Conservation (phyloP, 148 eudicot species). For the Chenopodium suecicum region DNA sequence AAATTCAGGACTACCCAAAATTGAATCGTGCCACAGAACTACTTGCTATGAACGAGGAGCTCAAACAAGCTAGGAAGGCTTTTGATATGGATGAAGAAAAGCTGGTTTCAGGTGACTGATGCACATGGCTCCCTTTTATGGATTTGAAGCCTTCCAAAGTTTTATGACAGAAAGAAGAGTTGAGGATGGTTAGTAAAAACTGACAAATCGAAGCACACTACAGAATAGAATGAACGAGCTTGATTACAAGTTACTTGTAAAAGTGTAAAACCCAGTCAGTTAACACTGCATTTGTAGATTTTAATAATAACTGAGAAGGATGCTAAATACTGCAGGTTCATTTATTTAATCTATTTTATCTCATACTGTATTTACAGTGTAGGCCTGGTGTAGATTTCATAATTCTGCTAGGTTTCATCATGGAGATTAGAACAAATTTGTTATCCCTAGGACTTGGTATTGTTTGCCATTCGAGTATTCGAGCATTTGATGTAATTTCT, state of each 20-base stretch:
- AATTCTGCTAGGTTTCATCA: too few relatives aligned
- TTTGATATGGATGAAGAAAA: constrained; percentile 93
- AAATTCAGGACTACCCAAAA: constrained; percentile 75
- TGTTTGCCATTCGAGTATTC: too few relatives aligned
- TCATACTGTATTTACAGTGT: not conserved
- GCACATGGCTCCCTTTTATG: not conserved
- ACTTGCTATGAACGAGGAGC: constrained; percentile 91
- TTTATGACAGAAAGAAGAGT: not conserved
- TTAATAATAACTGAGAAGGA: not conserved
- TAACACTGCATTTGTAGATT: not conserved
- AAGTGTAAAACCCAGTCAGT: not conserved
- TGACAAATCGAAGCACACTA: not conserved
- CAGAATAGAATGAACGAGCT: not conserved
- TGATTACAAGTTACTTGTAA: not conserved
- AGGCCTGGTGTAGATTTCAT: not conserved
- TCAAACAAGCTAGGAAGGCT: constrained; percentile 94
- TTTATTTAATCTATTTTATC: not conserved
- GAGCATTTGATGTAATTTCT: too few relatives aligned
- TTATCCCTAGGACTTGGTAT: too few relatives aligned
- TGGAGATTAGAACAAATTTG: too few relatives aligned
- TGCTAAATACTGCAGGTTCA: not conserved
- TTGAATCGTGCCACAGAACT: constrained; percentile 78
- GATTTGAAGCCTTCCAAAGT: not conserved
- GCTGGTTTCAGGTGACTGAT: constrained; percentile 61
- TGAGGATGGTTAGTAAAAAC: not conserved